Percentiles rank a stretch among this genome's conserved stretches.
These are phyloP conservation scores for Claviceps monticola DNA, from an alignment of 2,329 filamentous ascomycete genomes.

Conservation along the genomic window DNA sequence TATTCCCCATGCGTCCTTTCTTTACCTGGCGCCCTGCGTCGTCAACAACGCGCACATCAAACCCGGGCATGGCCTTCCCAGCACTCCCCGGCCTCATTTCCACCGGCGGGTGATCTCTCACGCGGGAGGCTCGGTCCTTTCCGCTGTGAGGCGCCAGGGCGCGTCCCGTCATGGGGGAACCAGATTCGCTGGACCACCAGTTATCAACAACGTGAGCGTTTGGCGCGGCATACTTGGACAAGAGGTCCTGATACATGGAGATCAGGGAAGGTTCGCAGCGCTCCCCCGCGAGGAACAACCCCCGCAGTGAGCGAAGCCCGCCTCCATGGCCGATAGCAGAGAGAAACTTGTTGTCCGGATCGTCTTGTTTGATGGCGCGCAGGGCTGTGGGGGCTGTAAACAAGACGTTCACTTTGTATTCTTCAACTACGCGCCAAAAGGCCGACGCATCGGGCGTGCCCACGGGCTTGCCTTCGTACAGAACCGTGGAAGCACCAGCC, in stretches of 20 bases:
- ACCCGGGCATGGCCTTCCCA: slow-evolving; percentile 83
- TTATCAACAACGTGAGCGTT: slow-evolving; percentile 45
- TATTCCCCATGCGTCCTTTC: slow-evolving; percentile 75
- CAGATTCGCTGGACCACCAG: slow-evolving; percentile 48
- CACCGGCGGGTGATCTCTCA: slow-evolving; percentile 28
- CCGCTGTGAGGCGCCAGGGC: slow-evolving; percentile 44
- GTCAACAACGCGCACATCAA: slow-evolving; percentile 74
- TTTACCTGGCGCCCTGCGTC: slow-evolving; percentile 61
- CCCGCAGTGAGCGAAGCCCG: slow-evolving; percentile 58
- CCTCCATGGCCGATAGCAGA: slow-evolving; percentile 48
- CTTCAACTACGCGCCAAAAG: slow-evolving; percentile 77
- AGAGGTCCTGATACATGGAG: slow-evolving; percentile 61
- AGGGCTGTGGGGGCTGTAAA: slow-evolving; percentile 83
- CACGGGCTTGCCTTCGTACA: slow-evolving; percentile 90
- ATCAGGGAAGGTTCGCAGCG: slow-evolving; percentile 79
- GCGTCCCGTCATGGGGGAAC: slow-evolving; percentile 44
- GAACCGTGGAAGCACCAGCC: slow-evolving; percentile 68
- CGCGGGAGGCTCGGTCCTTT: slow-evolving; percentile 31
- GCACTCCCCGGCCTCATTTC: slow-evolving; percentile 71
- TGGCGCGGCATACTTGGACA: slow-evolving; percentile 50
- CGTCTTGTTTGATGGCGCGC: slow-evolving; percentile 74
- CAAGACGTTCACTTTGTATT: slow-evolving; percentile 71
- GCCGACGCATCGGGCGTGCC: slow-evolving; percentile 77
- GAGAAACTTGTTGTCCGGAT: slow-evolving; percentile 59
- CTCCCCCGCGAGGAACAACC: slow-evolving; percentile 78